Evolutionary conservation across 768 basidiomycete genomes (phyloP).

Genomic region (Phylloporus arenicola): DNA sequence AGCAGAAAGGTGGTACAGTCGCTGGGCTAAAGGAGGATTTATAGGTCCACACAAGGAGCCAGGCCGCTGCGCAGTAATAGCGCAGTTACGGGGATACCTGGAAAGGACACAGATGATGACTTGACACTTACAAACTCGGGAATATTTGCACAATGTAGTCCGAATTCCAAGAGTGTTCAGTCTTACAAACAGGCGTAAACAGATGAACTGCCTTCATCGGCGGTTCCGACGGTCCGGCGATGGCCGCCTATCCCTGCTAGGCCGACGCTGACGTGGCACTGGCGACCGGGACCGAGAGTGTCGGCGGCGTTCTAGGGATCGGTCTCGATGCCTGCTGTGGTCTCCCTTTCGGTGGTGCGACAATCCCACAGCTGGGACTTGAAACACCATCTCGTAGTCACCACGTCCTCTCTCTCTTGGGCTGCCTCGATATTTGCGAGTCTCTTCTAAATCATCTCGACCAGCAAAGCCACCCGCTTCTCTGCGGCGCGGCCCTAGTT

Average conservation of each 20-base stretch:
- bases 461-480: slow-evolving; percentile 54
- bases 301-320: slow-evolving; percentile 21
- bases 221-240: slow-evolving; percentile 28
- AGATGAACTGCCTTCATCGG: slow-evolving; percentile 5
- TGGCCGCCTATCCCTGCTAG: slow-evolving; percentile 34
- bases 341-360: slow-evolving; percentile 41
- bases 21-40: slow-evolving; percentile 8
- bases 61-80: slow-evolving; percentile 1
- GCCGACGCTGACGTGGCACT: slow-evolving; percentile 17
- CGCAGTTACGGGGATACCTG: neutral
- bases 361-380: slow-evolving; percentile 44
- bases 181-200: slow-evolving; percentile 24
- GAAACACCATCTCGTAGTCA: slow-evolving; percentile 80
- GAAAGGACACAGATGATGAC: neutral
- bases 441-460: slow-evolving; percentile 68
- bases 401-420: slow-evolving; percentile 27
- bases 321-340: slow-evolving; percentile 49
- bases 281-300: slow-evolving; percentile 25
- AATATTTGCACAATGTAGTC: slow-evolving; percentile 3
- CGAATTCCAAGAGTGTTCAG: slow-evolving; percentile 9
- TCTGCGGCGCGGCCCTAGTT: slow-evolving; percentile 40
- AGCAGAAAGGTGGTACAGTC: neutral
- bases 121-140: slow-evolving; percentile 20
- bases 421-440: slow-evolving; percentile 54
- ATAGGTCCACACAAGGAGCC: slow-evolving; percentile 10